Conservation (phyloP, 208 protist genomes). For the Leishmania guyanensis region DNA sequence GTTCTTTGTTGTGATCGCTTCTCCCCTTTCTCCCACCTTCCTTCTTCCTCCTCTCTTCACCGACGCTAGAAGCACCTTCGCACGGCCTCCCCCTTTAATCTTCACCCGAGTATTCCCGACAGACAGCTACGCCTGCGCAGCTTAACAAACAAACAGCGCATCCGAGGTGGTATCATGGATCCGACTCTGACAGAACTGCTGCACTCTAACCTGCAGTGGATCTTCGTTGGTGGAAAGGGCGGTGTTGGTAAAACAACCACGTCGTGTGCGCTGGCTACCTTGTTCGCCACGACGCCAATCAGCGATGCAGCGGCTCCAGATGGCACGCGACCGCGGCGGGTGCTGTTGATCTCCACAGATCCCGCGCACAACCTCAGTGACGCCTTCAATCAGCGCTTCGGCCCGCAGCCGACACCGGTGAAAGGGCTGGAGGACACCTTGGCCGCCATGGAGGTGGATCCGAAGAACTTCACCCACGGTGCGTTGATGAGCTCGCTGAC, state of each 20-base stretch:
- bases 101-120: not conserved
- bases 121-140: not conserved
- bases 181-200: slow-evolving; percentile 51
- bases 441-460: slow-evolving; percentile 96
- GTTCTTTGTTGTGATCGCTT: not conserved
- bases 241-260: slow-evolving; percentile 98
- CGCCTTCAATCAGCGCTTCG: slow-evolving; percentile 97
- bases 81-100: too few relatives aligned
- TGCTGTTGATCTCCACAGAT: slow-evolving; percentile 98
- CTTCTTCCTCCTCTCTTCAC: not conserved
- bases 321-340: slow-evolving; percentile 48
- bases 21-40: not conserved
- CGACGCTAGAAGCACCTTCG: not conserved
- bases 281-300: slow-evolving; percentile 86
- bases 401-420: slow-evolving; percentile 81
- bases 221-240: slow-evolving; percentile 98
- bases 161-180: slow-evolving; percentile 23
- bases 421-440: slow-evolving; percentile 79
- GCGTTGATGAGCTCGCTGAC: slow-evolving; percentile 17
- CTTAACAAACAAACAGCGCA: slow-evolving; percentile 1
- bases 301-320: slow-evolving; percentile 16
- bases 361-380: slow-evolving; percentile 99
- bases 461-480: slow-evolving; percentile 42
- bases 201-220: slow-evolving; percentile 62
- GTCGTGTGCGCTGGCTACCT: slow-evolving; percentile 91